phyloP scores from a whole-genome alignment of 345 rosid genomes.

The Xanthoceras sorbifolium region DNA sequence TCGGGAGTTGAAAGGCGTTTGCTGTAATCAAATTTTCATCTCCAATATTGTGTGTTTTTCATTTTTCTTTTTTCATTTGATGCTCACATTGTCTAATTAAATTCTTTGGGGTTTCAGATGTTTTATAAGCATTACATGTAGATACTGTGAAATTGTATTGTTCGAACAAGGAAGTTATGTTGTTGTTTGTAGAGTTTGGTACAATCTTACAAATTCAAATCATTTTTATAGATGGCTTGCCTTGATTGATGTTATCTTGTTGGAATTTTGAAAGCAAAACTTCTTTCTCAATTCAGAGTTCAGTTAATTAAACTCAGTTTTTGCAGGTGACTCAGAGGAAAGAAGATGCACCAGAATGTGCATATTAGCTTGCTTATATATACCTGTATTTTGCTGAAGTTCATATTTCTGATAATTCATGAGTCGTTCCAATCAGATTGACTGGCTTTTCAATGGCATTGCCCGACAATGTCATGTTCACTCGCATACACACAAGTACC shows the following conservation, averaged over 20 bases:
- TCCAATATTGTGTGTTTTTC: slow-evolving; percentile 20
- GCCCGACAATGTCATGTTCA: slow-evolving; percentile 21
- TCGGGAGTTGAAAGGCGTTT: slow-evolving; percentile 14
- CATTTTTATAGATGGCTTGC: slow-evolving; percentile 28
- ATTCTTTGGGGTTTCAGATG: slow-evolving; percentile 22
- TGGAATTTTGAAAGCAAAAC: background rate
- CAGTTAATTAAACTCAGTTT: too few species aligned
- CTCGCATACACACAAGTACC: background rate
- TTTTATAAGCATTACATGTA: slow-evolving; percentile 49
- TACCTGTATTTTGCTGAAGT: background rate
- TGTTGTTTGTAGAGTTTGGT: slow-evolving; percentile 25
- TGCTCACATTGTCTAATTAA: slow-evolving; percentile 21
- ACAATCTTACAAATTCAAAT: slow-evolving; percentile 26
- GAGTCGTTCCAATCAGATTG: background rate
- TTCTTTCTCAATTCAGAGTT: background rate
- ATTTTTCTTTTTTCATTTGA: slow-evolving; percentile 14
- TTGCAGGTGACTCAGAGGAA: background rate
- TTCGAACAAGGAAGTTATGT: slow-evolving; percentile 20
- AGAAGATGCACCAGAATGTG: background rate
- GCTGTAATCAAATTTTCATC: slow-evolving; percentile 26
- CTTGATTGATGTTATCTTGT: slow-evolving; percentile 19
- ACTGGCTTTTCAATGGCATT: background rate
- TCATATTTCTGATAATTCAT: background rate
- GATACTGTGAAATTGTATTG: slow-evolving; percentile 45
- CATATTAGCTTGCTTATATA: background rate